Base-by-base conservation (phyloP, 2,329 filamentous ascomycete genomes). In the Cordyceps cicadae region DNA sequence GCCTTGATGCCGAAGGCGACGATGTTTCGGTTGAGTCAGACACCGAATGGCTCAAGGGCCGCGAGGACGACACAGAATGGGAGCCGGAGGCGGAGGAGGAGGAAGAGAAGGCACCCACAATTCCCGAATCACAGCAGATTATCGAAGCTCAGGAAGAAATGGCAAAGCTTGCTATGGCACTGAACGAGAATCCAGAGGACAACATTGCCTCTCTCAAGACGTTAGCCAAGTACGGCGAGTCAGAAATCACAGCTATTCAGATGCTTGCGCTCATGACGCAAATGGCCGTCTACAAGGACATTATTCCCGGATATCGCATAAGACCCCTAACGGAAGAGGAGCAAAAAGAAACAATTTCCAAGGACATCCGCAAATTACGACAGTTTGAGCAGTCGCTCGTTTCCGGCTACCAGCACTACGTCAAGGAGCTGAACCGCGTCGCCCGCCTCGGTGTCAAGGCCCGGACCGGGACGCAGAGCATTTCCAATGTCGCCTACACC, bases 221-320 rank as follows among this genome's bases (percentile, higher is more conserved):
- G 5, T 77, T 97, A 67, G 87, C 87, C 37, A 84, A 88, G 67
- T 84, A 96, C 66, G 87, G 87, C 21, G 80, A 86, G 59, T 87
- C 88, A 8, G 79, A 80, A 15, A 86, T 92, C 64, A 73, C 83
- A 15, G 86, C 88, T 2, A 87, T 99, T 57, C 87, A 90, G 76
- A 96, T 96, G 74, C 81, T 99, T 63, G 87, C 89, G 7, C 77
- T 99, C 64, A 89, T 87, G 53, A 91, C 94, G 24, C 92, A 97
- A 74, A 82, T 94, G 71, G 84, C 92, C 0, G 86, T 97, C 14
- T 99, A 93, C 79, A 96, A 93, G 72, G 94, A 97, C 74, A 84
- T 97, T 52, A 97, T 99, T 62, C 94, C 94, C 0, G 94, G 94
- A 24, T 99, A 99, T 72, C 84, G 94, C 63, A 97, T 99, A 77